Evolutionary conservation across 2,329 filamentous ascomycete genomes (phyloP).

Genomic region (Alternaria ethzedia): DNA sequence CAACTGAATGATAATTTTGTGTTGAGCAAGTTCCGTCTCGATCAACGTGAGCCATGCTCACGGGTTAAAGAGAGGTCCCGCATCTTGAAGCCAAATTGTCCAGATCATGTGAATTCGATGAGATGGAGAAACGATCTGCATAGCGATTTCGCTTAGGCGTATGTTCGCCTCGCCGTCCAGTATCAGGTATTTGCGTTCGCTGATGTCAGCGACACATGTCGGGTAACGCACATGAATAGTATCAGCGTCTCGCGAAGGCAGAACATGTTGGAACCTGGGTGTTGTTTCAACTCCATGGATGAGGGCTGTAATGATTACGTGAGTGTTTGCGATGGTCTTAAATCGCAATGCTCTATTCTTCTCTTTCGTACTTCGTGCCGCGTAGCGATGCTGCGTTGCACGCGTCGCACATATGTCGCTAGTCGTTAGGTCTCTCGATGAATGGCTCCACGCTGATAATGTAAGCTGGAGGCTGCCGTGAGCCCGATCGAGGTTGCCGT

Average conservation of each 20-base stretch:
- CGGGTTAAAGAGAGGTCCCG: background rate
- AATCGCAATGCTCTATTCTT: background rate
- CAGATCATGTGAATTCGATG: accelerated
- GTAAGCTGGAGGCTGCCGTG: background rate
- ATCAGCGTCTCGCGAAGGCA: background rate
- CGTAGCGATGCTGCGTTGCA: background rate
- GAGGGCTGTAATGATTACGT: background rate
- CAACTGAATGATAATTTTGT: background rate
- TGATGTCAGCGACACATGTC: background rate
- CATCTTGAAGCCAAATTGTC: background rate
- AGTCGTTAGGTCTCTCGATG: background rate
- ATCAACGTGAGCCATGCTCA: background rate
- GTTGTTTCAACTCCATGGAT: background rate
- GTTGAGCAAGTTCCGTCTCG: background rate
- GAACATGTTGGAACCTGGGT: background rate
- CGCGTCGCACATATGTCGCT: background rate
- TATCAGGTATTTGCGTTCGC: background rate
- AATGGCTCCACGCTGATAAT: background rate
- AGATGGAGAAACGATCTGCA: background rate
- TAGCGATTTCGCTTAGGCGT: background rate
- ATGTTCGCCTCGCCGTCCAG: background rate
- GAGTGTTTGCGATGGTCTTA: background rate
- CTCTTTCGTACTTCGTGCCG: background rate
- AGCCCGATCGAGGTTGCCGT: background rate
- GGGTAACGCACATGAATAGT: background rate